Percentiles rank a stretch among this genome's conserved stretches.
Conservation (phyloP, 768 basidiomycete genomes). For the Zangia roseola region DNA sequence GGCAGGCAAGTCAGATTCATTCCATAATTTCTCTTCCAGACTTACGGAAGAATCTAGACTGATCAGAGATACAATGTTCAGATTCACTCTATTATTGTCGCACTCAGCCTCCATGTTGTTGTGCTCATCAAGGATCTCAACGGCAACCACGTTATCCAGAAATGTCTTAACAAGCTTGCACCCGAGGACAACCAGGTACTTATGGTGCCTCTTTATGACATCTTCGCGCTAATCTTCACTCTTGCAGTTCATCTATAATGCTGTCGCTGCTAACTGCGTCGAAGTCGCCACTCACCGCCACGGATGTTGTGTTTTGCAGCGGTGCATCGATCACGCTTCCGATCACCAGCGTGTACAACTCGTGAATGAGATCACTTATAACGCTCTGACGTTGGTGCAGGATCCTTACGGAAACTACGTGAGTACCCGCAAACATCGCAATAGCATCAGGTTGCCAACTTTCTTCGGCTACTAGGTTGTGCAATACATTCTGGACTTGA, state of each 20-base stretch:
- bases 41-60: constrained; percentile 63
- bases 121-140: constrained; percentile 99
- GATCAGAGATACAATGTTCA: constrained; percentile 82
- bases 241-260: constrained; percentile 93
- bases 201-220: background rate
- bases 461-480: constrained; percentile 59
- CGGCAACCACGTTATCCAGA: constrained; percentile 97
- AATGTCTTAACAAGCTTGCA: constrained; percentile 96
- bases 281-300: constrained; percentile 98
- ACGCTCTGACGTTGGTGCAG: constrained; percentile 95
- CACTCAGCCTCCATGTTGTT: constrained; percentile 95
- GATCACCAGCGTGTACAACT: constrained; percentile 94
- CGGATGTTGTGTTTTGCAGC: constrained; percentile 96
- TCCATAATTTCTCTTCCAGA: constrained; percentile 42
- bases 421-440: constrained; percentile 24
- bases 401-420: constrained; percentile 96
- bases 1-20: constrained; percentile 68
- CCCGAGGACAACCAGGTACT: constrained; percentile 96
- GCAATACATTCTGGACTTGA: constrained; percentile 97
- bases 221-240: background rate
- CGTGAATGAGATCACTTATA: constrained; percentile 98
- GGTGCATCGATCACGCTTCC: constrained; percentile 97
- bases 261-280: constrained; percentile 97
- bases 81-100: constrained; percentile 96
- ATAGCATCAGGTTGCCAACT: background rate